Conservation (phyloP, 108 stramenopile species). For the Nitzschia palea region DNA sequence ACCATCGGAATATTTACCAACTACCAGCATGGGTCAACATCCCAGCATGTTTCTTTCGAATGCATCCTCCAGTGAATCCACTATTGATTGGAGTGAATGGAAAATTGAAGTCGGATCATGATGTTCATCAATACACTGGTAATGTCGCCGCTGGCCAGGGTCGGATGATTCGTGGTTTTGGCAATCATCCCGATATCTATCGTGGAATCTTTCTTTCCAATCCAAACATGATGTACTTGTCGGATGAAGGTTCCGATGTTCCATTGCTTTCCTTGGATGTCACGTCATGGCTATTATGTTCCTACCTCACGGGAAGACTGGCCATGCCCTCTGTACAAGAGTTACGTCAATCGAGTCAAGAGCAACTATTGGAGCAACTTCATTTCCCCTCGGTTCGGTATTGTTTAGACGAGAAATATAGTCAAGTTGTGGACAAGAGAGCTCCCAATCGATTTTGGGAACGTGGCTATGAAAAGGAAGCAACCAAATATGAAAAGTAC, state of each 20-base stretch:
- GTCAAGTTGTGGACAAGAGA: background rate
- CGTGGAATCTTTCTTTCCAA: constrained; percentile 34
- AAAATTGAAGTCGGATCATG: constrained; percentile 23
- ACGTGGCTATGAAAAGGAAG: constrained; percentile 3
- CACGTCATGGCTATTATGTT: constrained; percentile 32
- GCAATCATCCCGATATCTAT: constrained; percentile 19
- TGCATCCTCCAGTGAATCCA: too few relatives aligned
- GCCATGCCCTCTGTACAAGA: constrained; percentile 35
- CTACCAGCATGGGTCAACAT: too few relatives aligned
- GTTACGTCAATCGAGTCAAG: constrained; percentile 20
- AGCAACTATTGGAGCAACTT: constrained; percentile 27
- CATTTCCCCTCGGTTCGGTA: constrained; percentile 15
- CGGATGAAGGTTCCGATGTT: constrained; percentile 8
- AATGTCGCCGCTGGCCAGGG: background rate
- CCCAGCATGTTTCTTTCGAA: too few relatives aligned
- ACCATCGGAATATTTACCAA: too few relatives aligned
- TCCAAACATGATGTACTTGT: constrained; percentile 58
- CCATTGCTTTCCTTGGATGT: constrained; percentile 43
- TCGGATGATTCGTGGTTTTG: background rate
- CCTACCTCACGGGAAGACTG: constrained; percentile 3
- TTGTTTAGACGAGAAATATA: constrained; percentile 29
- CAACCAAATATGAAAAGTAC: background rate
- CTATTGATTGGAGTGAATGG: too few relatives aligned
- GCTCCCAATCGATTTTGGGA: background rate
- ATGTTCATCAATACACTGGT: background rate